Evolutionary conservation across 2,329 filamentous ascomycete genomes (phyloP).

Genomic region (Aspergillus clavatus): DNA sequence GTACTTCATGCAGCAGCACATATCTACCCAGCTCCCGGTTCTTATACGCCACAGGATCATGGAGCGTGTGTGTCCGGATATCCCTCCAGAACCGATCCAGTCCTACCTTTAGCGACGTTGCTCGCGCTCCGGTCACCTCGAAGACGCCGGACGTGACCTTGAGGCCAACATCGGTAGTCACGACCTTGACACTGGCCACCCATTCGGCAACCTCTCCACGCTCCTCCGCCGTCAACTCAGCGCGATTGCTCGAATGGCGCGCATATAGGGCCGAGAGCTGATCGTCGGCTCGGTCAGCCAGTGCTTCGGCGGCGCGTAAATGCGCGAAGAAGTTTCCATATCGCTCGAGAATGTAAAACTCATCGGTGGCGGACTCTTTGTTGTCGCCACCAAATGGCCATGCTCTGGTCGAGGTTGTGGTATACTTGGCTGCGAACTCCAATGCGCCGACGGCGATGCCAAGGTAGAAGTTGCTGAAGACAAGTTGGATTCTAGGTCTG

Average conservation of each 20-base stretch:
- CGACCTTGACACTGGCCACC: conserved; percentile 59
- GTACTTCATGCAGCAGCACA: conserved; percentile 52
- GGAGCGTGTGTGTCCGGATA: conserved; percentile 60
- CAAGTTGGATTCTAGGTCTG: conserved; percentile 52
- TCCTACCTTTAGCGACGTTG: conserved; percentile 55
- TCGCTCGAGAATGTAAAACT: conserved; percentile 61
- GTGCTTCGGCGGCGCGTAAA: conserved; percentile 54
- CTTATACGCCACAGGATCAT: conserved; percentile 65
- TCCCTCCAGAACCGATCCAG: conserved; percentile 64
- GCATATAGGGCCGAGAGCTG: conserved; percentile 47
- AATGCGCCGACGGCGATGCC: conserved; percentile 59
- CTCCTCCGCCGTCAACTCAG: conserved; percentile 45
- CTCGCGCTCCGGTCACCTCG: conserved; percentile 57
- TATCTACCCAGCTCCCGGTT: conserved; percentile 58
- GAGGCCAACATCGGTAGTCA: conserved; percentile 57
- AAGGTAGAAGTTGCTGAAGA: conserved; percentile 64
- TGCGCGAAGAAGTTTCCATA: conserved; percentile 63
- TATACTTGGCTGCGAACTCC: conserved; percentile 54
- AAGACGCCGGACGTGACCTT: conserved; percentile 58
- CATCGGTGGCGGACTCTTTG: conserved; percentile 56
- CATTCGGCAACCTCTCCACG: conserved; percentile 59
- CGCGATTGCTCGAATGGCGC: conserved; percentile 38
- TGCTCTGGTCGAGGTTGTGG: conserved; percentile 51
- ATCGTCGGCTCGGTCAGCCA: conserved; percentile 53
- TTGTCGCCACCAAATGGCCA: conserved; percentile 63